Evolutionary conservation across 768 basidiomycete genomes (phyloP).

Genomic region (Kwoniella botswanensis): DNA sequence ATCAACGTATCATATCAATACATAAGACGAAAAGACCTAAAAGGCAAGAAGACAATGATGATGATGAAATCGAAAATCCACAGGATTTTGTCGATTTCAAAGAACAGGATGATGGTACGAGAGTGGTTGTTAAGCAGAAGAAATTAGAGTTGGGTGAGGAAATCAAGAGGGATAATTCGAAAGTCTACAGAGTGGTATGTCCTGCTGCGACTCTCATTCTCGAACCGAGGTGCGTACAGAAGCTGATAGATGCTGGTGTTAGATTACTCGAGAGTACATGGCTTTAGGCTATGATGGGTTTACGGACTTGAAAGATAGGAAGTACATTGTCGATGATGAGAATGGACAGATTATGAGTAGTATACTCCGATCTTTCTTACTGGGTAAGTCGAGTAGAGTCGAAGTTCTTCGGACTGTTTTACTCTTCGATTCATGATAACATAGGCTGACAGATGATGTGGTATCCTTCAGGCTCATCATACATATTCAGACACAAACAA

Average conservation of each 20-base stretch:
- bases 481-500: constrained; percentile 70
- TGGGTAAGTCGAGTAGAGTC: constrained; percentile 64
- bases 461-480: constrained; percentile 67
- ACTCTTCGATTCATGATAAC: not conserved
- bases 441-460: too few species aligned
- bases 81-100: constrained; percentile 50
- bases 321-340: constrained; percentile 81
- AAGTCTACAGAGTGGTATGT: constrained; percentile 72
- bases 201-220: constrained; percentile 5
- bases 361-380: constrained; percentile 80
- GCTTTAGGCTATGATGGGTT: constrained; percentile 74
- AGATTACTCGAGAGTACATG: constrained; percentile 79
- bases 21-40: constrained; percentile 60
- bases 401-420: too few species aligned
- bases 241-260: not conserved
- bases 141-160: constrained; percentile 59
- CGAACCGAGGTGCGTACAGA: not conserved
- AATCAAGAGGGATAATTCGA: constrained; percentile 65
- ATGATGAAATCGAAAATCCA: constrained; percentile 36
- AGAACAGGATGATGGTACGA: constrained; percentile 54
- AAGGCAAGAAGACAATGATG: constrained; percentile 43
- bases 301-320: constrained; percentile 67
- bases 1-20: constrained; percentile 74
- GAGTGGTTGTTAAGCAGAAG: constrained; percentile 51
- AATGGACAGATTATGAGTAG: constrained; percentile 76